A percentile compares a stretch with the other conserved stretches of the same genome.
These are phyloP conservation scores for Aspergillus sp. DNA, from an alignment of 2,329 filamentous ascomycete genomes.

Conservation along the genomic window DNA sequence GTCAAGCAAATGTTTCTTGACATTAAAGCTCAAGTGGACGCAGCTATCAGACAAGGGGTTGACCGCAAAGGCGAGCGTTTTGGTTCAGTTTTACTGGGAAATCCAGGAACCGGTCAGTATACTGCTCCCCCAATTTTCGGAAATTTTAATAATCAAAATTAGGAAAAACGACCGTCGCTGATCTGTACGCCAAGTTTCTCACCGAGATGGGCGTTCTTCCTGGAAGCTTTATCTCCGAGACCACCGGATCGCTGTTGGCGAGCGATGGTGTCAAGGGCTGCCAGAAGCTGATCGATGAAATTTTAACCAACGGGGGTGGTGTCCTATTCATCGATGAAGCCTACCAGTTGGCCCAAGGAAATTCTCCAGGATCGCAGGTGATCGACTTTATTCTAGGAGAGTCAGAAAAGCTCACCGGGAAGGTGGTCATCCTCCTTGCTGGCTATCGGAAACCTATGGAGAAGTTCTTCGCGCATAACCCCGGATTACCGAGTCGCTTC, in stretches of 20 bases:
- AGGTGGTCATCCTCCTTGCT: conserved; percentile 69
- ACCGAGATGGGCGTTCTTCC: conserved; percentile 62
- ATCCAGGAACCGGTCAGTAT: conserved; percentile 65
- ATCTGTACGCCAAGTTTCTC: conserved; percentile 67
- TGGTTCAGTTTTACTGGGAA: conserved; percentile 64
- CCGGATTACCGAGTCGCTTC: conserved; percentile 68
- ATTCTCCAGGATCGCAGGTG: conserved; percentile 59
- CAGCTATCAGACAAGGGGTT: conserved; percentile 55
- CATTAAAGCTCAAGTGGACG: conserved; percentile 65
- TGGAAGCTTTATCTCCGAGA: conserved; percentile 62
- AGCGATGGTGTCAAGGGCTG: conserved; percentile 60
- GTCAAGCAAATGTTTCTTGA: conserved; percentile 65
- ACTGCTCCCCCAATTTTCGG: too few relatives aligned
- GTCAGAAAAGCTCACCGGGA: conserved; percentile 69
- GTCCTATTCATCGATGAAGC: conserved; percentile 78
- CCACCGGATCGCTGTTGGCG: conserved; percentile 65
- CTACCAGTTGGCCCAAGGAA: conserved; percentile 66
- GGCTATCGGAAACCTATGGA: conserved; percentile 77
- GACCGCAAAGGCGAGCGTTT: conserved; percentile 60
- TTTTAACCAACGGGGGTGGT: conserved; percentile 63
- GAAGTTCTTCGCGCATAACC: conserved; percentile 71
- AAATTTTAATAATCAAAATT: neutral
- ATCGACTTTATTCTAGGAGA: conserved; percentile 71
- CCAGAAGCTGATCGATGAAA: conserved; percentile 56
- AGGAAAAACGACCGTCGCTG: conserved; percentile 70